phyloP scores from a whole-genome alignment of 2,329 filamentous ascomycete species.

The Fonsecaea monophora region DNA sequence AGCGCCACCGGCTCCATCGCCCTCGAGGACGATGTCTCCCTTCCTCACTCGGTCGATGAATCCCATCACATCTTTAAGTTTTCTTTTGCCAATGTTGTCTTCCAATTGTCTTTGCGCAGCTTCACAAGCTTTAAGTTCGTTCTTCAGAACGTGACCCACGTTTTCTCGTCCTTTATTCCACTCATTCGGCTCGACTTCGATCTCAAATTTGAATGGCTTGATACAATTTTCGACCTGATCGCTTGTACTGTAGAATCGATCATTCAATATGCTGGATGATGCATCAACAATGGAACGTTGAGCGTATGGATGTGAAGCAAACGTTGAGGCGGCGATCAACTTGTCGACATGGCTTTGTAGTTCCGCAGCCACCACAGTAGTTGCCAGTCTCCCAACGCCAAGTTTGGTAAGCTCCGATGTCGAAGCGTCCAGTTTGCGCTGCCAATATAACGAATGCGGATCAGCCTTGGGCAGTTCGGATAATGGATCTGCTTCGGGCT shows the following conservation, averaged over 20 bases:
- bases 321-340: conserved; percentile 80
- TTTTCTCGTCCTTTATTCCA: conserved; percentile 88
- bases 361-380: conserved; percentile 86
- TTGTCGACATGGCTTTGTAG: conserved; percentile 83
- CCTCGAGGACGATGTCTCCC: conserved; percentile 83
- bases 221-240: conserved; percentile 99
- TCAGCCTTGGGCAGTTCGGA: conserved; percentile 83
- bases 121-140: conserved; percentile 85
- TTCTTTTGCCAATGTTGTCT: conserved; percentile 76
- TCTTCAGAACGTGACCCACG: conserved; percentile 78
- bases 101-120: conserved; percentile 77
- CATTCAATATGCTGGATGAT: conserved; percentile 85
- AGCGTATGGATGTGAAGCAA: conserved; percentile 88
- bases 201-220: conserved; percentile 98
- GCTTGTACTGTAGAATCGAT: conserved; percentile 94
- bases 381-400: conserved; percentile 89
- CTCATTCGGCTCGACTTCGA: conserved; percentile 89
- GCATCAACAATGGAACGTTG: conserved; percentile 92
- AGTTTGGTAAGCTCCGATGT: conserved; percentile 90
- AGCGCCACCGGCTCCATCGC: conserved; percentile 80
- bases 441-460: conserved; percentile 87
- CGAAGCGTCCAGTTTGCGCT: conserved; percentile 89
- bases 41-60: conserved; percentile 91
- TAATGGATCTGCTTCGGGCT: conserved; percentile 73
- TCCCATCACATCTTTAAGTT: conserved; percentile 83